Percentiles rank a stretch among this genome's conserved stretches.
Evolutionary conservation across 495 filamentous ascomycete genomes (phyloP).

Genomic region (Cercophora newfieldiana): DNA sequence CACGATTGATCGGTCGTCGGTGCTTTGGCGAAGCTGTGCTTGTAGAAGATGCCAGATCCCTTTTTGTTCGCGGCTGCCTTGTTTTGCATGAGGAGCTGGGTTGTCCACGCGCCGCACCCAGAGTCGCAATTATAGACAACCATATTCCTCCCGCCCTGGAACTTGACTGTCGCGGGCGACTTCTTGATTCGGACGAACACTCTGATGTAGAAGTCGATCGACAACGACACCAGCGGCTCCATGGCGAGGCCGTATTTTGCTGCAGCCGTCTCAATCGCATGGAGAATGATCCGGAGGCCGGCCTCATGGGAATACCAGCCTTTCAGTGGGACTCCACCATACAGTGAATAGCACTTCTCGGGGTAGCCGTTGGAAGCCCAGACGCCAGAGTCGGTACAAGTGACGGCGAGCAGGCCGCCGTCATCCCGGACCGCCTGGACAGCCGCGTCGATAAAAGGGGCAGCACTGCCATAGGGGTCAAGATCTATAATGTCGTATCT

Average conservation of each 20-base stretch:
- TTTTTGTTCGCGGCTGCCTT: slow-evolving; percentile 65
- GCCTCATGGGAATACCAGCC: slow-evolving; percentile 84
- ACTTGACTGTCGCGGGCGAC: slow-evolving; percentile 82
- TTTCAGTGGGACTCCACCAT: slow-evolving; percentile 85
- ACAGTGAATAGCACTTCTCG: slow-evolving; percentile 88
- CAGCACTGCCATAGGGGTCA: slow-evolving; percentile 92
- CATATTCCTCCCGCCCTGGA: slow-evolving; percentile 86
- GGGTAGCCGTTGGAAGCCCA: slow-evolving; percentile 91
- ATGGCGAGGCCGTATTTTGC: slow-evolving; percentile 86
- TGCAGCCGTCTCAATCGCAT: slow-evolving; percentile 74
- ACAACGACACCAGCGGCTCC: slow-evolving; percentile 88
- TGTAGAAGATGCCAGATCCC: slow-evolving; percentile 65
- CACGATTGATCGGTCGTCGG: slow-evolving; percentile 64
- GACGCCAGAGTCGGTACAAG: slow-evolving; percentile 91
- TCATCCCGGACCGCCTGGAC: slow-evolving; percentile 78
- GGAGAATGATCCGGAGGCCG: slow-evolving; percentile 80
- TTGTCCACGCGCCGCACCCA: slow-evolving; percentile 86
- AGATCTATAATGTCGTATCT: slow-evolving; percentile 94
- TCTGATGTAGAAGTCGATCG: slow-evolving; percentile 93
- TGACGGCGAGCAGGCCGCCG: slow-evolving; percentile 89
- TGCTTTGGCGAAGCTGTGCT: slow-evolving; percentile 68
- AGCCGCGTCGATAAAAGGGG: slow-evolving; percentile 86
- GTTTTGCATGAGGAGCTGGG: slow-evolving; percentile 69
- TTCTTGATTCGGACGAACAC: slow-evolving; percentile 82
- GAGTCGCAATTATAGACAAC: slow-evolving; percentile 84